phyloP scores from a whole-genome alignment of 2,329 filamentous ascomycete species.

The Aspergillus arachidicola region DNA sequence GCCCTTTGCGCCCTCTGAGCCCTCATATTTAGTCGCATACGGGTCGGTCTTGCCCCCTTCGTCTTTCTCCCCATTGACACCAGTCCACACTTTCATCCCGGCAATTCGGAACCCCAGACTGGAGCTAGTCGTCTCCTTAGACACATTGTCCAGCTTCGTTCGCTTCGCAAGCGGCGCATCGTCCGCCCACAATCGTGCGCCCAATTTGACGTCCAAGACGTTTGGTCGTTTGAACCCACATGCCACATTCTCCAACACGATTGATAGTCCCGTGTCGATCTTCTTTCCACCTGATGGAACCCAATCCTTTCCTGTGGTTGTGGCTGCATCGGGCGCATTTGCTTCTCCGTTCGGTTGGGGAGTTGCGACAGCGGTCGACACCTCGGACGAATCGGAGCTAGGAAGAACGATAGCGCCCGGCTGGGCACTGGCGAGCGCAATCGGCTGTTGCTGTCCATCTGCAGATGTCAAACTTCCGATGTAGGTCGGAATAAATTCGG shows the following conservation, averaged over 20 bases:
- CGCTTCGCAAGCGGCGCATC: constrained; percentile 61
- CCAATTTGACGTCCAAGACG: constrained; percentile 91
- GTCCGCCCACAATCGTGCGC: constrained; percentile 82
- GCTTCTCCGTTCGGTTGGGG: constrained; percentile 11
- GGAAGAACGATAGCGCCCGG: constrained; percentile 40
- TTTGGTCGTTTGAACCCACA: constrained; percentile 82
- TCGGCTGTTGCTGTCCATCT: constrained; percentile 45
- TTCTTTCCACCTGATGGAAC: constrained; percentile 60
- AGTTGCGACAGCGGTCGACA: constrained; percentile 18
- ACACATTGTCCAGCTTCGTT: constrained; percentile 60
- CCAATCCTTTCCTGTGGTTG: constrained; percentile 38
- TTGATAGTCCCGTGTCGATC: constrained; percentile 73
- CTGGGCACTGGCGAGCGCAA: constrained; percentile 52
- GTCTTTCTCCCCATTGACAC: constrained; percentile 35
- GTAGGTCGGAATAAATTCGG: constrained; percentile 79
- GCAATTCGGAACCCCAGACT: constrained; percentile 66
- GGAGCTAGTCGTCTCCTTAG: constrained; percentile 60
- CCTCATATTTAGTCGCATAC: constrained; percentile 46
- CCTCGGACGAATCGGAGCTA: constrained; percentile 23
- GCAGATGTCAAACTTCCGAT: constrained; percentile 78
- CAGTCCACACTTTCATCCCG: constrained; percentile 64
- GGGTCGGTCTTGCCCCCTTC: constrained; percentile 37
- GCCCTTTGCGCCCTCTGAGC: constrained; percentile 48
- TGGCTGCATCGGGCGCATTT: constrained; percentile 19
- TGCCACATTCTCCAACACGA: constrained; percentile 84